A percentile compares a stretch with the other conserved stretches of the same genome.
These are phyloP conservation scores for Entrophospora sp. DNA, from an alignment of 192 early-diverging fungal species.

Conservation along the genomic window DNA sequence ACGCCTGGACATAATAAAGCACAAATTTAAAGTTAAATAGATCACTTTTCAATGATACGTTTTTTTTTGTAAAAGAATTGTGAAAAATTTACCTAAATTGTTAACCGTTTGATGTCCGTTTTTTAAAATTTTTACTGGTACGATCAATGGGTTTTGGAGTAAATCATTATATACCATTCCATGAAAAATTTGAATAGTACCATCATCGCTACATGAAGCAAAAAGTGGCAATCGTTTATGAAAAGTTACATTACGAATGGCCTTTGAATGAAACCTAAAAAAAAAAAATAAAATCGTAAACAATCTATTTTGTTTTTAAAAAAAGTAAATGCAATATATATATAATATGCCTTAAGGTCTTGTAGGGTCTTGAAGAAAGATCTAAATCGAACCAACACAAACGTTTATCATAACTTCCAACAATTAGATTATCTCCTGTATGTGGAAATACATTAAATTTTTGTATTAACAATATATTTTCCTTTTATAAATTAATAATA, in stretches of 20 bases:
- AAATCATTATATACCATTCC: constrained; percentile 97
- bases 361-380: constrained; percentile 85
- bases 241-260: constrained; percentile 80
- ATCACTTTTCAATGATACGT: not conserved
- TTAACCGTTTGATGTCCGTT: constrained; percentile 66
- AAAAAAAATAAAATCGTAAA: no score
- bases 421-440: constrained; percentile 80
- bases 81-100: constrained; percentile 53
- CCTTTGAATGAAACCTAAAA: constrained; percentile 73
- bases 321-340: not conserved
- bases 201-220: constrained; percentile 88
- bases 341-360: constrained; percentile 64
- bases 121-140: constrained; percentile 91
- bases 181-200: constrained; percentile 92
- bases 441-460: constrained; percentile 3
- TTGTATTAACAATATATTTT: constrained; percentile 1
- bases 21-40: not conserved
- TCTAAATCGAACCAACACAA: constrained; percentile 98
- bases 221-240: constrained; percentile 89
- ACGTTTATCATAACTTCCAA: constrained; percentile 92
- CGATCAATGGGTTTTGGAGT: constrained; percentile 94
- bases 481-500: not conserved
- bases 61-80: not conserved
- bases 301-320: no score
- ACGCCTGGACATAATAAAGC: constrained; percentile 43